Evolutionary conservation across 1,139 yeast genomes (phyloP).

Genomic region (Hansenula sp.): DNA sequence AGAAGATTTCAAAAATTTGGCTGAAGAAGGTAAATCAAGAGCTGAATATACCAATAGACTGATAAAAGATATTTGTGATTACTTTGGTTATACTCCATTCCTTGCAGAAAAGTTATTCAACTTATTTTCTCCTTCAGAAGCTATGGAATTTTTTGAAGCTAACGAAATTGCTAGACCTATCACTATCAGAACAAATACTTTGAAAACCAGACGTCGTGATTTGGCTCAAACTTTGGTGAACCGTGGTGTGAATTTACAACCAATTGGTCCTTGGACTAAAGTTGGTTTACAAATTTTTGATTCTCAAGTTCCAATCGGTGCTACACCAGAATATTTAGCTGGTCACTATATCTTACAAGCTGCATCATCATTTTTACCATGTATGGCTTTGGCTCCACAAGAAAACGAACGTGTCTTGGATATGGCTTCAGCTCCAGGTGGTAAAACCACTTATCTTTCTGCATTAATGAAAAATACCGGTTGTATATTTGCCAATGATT

Average conservation of each 20-base stretch:
- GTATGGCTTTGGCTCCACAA: slow-evolving; percentile 95
- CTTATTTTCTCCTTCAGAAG: slow-evolving; percentile 90
- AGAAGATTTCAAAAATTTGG: slow-evolving; percentile 80
- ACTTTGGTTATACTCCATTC: slow-evolving; percentile 94
- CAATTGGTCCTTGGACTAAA: slow-evolving; percentile 97
- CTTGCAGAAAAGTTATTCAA: slow-evolving; percentile 91
- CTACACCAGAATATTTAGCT: slow-evolving; percentile 97
- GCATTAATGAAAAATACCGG: slow-evolving; percentile 99
- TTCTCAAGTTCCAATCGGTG: slow-evolving; percentile 98
- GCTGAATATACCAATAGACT: slow-evolving; percentile 75
- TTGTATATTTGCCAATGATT: slow-evolving; percentile 94
- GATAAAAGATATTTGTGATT: slow-evolving; percentile 80
- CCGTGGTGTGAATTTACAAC: slow-evolving; percentile 96
- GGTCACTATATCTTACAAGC: slow-evolving; percentile 98
- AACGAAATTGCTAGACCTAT: slow-evolving; percentile 96
- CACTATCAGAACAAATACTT: slow-evolving; percentile 93
- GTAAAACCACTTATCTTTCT: slow-evolving; percentile 93
- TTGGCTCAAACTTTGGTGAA: slow-evolving; percentile 92
- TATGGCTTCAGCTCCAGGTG: slow-evolving; percentile 99
- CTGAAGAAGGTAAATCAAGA: slow-evolving; percentile 85
- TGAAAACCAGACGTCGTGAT: slow-evolving; percentile 92
- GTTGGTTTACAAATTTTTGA: slow-evolving; percentile 96
- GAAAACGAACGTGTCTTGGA: slow-evolving; percentile 93
- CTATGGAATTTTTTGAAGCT: slow-evolving; percentile 97
- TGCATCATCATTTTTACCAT: slow-evolving; percentile 96